These are phyloP conservation scores for Sporothrix pseudoabietina DNA, from an alignment of 2,329 filamentous ascomycete species.

Conservation along the genomic window DNA sequence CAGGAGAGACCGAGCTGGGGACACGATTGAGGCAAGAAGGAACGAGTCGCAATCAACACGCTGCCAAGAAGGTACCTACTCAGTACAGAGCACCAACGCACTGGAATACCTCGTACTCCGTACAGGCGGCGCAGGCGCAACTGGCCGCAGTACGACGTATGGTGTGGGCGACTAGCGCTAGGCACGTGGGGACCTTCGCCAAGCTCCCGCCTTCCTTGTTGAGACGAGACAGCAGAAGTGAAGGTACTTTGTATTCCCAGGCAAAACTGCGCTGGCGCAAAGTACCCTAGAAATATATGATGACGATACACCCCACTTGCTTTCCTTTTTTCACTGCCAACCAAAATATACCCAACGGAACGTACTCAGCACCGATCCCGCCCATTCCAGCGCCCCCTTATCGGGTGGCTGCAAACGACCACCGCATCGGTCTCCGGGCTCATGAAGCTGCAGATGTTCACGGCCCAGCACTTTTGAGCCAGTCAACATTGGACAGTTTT, in stretches of 20 bases:
- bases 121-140: constrained; percentile 21
- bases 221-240: constrained; percentile 6
- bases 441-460: neutral
- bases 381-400: neutral
- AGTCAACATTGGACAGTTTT: neutral
- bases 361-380: constrained; percentile 18
- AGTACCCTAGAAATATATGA: neutral
- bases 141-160: neutral
- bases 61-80: constrained; percentile 11
- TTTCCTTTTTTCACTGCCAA: neutral
- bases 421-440: neutral
- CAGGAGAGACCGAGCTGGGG: constrained; percentile 5
- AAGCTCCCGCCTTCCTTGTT: constrained; percentile 24
- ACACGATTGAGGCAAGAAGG: constrained; percentile 12
- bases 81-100: neutral
- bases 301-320: constrained; percentile 21
- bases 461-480: neutral
- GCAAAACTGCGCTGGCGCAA: neutral
- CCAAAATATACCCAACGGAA: neutral
- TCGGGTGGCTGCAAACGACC: neutral
- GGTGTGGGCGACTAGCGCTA: constrained; percentile 9
- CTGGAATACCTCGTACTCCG: neutral
- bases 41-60: neutral
- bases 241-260: neutral
- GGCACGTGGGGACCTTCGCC: constrained; percentile 15